These are phyloP conservation scores for Pinus albicaulis DNA, from an alignment of 75 land plant species.

Conservation along the genomic window DNA sequence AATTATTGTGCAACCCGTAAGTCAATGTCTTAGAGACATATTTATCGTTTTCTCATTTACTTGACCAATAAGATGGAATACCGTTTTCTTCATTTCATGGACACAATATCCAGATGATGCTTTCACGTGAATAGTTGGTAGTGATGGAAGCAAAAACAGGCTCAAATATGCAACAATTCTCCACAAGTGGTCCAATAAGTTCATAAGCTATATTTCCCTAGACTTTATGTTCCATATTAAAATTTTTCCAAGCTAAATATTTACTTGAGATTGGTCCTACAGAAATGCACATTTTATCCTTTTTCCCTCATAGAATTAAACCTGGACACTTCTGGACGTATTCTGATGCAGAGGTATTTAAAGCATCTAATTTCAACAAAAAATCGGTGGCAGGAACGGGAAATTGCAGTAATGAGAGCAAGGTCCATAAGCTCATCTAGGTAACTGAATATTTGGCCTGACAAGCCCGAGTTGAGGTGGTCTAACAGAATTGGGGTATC, in stretches of 20 bases:
- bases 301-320: neutral
- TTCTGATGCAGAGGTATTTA: neutral
- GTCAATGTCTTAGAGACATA: conserved; percentile 39
- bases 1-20: conserved; percentile 22
- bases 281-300: neutral
- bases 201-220: conserved; percentile 15
- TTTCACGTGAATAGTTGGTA: conserved; percentile 39
- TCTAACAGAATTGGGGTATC: too few species aligned
- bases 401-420: conserved; percentile 34
- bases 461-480: too few species aligned
- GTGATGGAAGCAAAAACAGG: conserved; percentile 47
- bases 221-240: neutral
- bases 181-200: conserved; percentile 8
- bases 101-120: conserved; percentile 31
- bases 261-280: neutral
- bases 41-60: conserved; percentile 27
- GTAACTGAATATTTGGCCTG: too few species aligned
- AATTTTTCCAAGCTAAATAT: neutral
- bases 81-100: conserved; percentile 15
- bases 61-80: conserved; percentile 42
- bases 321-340: neutral
- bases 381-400: too few species aligned
- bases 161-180: conserved; percentile 26
- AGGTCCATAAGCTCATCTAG: conserved; percentile 82
- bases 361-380: conserved; percentile 1